Base-by-base conservation (phyloP, 2,329 filamentous ascomycete genomes). In the Talaromyces atroroseus region DNA sequence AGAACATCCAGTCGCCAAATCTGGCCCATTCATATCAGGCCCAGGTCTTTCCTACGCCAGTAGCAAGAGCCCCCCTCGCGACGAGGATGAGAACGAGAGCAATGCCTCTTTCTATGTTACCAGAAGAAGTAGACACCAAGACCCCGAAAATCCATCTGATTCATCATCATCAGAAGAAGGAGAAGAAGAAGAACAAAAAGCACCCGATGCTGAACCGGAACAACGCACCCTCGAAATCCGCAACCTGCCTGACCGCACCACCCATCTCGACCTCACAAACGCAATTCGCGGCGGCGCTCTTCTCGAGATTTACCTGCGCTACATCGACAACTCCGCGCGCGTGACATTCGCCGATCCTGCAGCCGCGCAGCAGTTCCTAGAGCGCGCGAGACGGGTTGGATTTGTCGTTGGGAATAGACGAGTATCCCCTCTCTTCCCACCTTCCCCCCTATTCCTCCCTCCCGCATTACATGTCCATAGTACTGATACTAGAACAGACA, bases 261-360 rank as follows among this genome's bases (percentile, higher is more conserved):
- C 83, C 0, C 82, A 88, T 64, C 78, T 78, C 48, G 88, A 94
- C 60, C 74, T 94, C 58, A 78, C 81, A 2, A 77, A 79, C 21
- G 78, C 80, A 11, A 73, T 94, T 52, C 83, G 86, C 57, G 89
- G 90, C 23, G 90, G 89, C 1, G 77, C 82, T 60, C 64, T 95
- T 11, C 70, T 92, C 11, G 87, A 90, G 60, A 75, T 92, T 42
- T 86, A 81, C 62, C 63, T 91, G 49, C 82, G 83, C 32, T 66
- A 63, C 8, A 71, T 80, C 44, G 84, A 90, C 52, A 80, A 80
- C 32, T 76, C 75, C 46, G 87, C 83, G 3, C 81, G 79, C 44
- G 77, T 94, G 1, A 89, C 89, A 0, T 94, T 94, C 66, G 75
- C 89, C 6, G 78, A 84, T 51, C 81, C 81, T 34, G 74, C 78